Evolutionary conservation across 805 yeast genomes (phyloP).

Genomic region (Ogataea saltuana): DNA sequence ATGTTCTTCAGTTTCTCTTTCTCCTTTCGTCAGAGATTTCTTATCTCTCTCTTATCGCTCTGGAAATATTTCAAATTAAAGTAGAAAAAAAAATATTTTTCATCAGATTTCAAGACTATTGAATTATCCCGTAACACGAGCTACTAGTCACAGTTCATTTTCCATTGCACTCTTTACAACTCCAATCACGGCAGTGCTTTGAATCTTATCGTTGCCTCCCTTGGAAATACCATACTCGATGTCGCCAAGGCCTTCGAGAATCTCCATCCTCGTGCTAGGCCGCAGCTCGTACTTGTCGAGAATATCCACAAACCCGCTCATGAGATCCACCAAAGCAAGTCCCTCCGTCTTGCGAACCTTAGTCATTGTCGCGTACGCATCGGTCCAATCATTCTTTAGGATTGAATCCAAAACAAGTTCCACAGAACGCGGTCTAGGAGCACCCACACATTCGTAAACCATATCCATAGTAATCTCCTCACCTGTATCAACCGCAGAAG

Average conservation of each 20-base stretch:
- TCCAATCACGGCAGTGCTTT: conserved; percentile 87
- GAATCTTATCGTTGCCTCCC: conserved; percentile 92
- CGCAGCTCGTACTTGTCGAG: conserved; percentile 68
- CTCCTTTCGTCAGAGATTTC: too few species aligned
- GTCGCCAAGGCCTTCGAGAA: conserved; percentile 75
- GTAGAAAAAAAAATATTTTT: too few species aligned
- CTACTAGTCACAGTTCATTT: conserved; percentile 34
- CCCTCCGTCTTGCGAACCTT: conserved; percentile 73
- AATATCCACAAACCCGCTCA: conserved; percentile 73
- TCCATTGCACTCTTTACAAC: conserved; percentile 72
- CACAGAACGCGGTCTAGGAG: conserved; percentile 87
- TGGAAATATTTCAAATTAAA: too few species aligned
- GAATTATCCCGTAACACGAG: too few species aligned
- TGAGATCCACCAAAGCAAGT: conserved; percentile 82
- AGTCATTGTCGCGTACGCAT: conserved; percentile 67
- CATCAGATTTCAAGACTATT: conserved; percentile 1
- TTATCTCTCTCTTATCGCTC: too few species aligned
- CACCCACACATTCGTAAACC: conserved; percentile 94
- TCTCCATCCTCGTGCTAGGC: conserved; percentile 57
- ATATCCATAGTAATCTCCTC: conserved; percentile 67
- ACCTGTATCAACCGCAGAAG: conserved; percentile 60
- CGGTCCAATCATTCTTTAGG: conserved; percentile 84
- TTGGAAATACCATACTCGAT: conserved; percentile 87
- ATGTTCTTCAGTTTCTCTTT: too few species aligned
- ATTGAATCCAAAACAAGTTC: conserved; percentile 74